phyloP scores from a whole-genome alignment of 2,329 filamentous ascomycete genomes.

The Epichloe aotearoae region DNA sequence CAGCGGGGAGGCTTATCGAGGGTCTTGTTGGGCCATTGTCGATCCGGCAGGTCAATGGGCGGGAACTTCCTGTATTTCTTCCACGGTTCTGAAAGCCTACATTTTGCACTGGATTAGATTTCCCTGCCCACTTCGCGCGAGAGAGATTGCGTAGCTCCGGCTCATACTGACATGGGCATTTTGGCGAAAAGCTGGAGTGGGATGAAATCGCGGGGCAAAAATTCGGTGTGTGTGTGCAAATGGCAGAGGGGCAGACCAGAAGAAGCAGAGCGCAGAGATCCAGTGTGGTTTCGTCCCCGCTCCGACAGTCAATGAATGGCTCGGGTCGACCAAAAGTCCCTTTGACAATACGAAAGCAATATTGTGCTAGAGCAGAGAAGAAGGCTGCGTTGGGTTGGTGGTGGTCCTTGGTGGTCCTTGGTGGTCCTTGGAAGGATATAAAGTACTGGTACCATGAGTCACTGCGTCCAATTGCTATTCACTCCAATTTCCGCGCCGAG shows the following conservation, averaged over 20 bases:
- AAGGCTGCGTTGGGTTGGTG: too few relatives aligned
- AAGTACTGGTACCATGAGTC: not conserved
- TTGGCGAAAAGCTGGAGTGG: slow-evolving; percentile 2
- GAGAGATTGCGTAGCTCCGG: too few relatives aligned
- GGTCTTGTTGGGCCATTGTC: slow-evolving; percentile 73
- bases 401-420: too few relatives aligned
- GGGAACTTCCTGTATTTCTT: slow-evolving; percentile 64
- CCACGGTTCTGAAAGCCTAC: slow-evolving; percentile 60
- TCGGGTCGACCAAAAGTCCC: too few relatives aligned
- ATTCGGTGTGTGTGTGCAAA: not conserved
- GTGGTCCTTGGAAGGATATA: too few relatives aligned
- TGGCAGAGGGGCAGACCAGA: not conserved
- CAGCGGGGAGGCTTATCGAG: slow-evolving; percentile 79
- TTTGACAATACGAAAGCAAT: too few relatives aligned
- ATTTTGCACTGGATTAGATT: not conserved
- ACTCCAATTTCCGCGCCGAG: too few relatives aligned
- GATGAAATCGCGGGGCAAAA: not conserved
- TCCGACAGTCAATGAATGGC: too few relatives aligned
- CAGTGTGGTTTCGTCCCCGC: too few relatives aligned
- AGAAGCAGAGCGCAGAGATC: too few relatives aligned
- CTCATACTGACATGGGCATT: slow-evolving; percentile 8
- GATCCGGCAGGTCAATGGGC: slow-evolving; percentile 45
- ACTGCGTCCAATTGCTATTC: not conserved
- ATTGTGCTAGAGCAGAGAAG: too few relatives aligned
- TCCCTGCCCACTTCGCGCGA: too few relatives aligned